Conservation (phyloP, 331 rosid genomes). For the Phaseolus coccineus region DNA sequence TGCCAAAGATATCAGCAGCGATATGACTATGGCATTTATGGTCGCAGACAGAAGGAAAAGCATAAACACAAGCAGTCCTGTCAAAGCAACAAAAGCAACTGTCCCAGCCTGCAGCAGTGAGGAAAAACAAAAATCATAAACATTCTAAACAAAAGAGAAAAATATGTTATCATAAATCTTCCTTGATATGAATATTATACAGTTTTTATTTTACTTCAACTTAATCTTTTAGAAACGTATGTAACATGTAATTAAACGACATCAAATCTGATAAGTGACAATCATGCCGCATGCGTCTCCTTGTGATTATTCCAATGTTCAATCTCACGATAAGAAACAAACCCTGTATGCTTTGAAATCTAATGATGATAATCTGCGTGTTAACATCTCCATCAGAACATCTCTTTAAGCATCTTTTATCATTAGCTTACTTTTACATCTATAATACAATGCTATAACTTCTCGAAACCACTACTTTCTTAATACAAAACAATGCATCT, state of each 20-base stretch:
- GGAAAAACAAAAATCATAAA: slow-evolving; percentile 33
- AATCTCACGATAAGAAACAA: slow-evolving; percentile 12
- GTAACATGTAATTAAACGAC: background rate
- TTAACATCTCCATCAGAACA: slow-evolving; percentile 10
- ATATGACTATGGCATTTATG: slow-evolving; percentile 70
- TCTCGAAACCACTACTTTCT: background rate
- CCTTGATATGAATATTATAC: slow-evolving; percentile 22
- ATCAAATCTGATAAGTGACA: background rate
- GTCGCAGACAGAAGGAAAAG: slow-evolving; percentile 90
- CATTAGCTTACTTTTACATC: slow-evolving; percentile 10
- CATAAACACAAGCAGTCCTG: slow-evolving; percentile 82
- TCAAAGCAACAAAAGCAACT: slow-evolving; percentile 61
- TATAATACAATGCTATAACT: background rate
- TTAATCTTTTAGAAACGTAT: background rate
- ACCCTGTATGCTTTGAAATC: slow-evolving; percentile 17
- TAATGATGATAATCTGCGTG: slow-evolving; percentile 4
- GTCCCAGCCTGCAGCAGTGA: slow-evolving; percentile 75
- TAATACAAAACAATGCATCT: slow-evolving; percentile 12
- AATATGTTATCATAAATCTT: background rate
- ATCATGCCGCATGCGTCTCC: background rate
- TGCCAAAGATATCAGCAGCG: slow-evolving; percentile 78
- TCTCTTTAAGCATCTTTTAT: slow-evolving; percentile 16
- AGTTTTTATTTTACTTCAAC: background rate
- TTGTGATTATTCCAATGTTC: background rate
- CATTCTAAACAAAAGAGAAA: background rate